Evolutionary conservation across 169 alveolate species (phyloP), one percentile per base, ranked within the genome.

Genomic region (Plasmodium knowlesi): DNA sequence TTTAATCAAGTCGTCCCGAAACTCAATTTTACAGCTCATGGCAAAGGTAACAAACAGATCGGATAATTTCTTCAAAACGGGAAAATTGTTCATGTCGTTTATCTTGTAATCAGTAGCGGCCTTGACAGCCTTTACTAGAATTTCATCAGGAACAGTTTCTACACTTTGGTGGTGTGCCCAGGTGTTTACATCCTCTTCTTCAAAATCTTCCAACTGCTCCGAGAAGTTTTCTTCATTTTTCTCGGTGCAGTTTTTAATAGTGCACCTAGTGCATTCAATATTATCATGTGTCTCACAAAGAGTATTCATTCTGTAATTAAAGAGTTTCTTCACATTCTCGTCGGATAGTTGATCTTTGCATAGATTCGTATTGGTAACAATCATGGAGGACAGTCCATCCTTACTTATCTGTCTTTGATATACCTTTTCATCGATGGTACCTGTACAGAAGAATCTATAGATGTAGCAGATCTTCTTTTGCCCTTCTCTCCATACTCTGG

Each of bases 401-500:
- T 97, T 97, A 72, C 97, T 96, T 28, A 97, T 95, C 82, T 96
- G 97, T 8, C 97, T 92, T 93, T 96, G 96, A 94, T 98, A 98
- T 43, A 99, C 98, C 94, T 99, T 99, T 96, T 99, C 99, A 92
- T 99, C 99, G 43, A 99, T 98, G 25, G 99, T 99, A 37, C 99
- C 99, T n/a, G 99, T 98, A 34, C 99, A 95, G 70, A 99, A 97
- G 37, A 99, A 96, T 92, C 99, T 91, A 93, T 99, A 99, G 30
- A 99, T 98, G 96, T 98, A 98, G 92, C 99, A 99, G 37, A 95
- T 96, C 93, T 99, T 98, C 82, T 97, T 98, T 91, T 99, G 99
- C 19, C 99, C 99, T 67, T 98, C 99, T 93, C 99, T 96, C 99
- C 99, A 98, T 0, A 98, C 98, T 32, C 99, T 97, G 9, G 99